Evolutionary conservation across 2,329 filamentous ascomycete species (phyloP).

Genomic region (Pleomassaria siparia): DNA sequence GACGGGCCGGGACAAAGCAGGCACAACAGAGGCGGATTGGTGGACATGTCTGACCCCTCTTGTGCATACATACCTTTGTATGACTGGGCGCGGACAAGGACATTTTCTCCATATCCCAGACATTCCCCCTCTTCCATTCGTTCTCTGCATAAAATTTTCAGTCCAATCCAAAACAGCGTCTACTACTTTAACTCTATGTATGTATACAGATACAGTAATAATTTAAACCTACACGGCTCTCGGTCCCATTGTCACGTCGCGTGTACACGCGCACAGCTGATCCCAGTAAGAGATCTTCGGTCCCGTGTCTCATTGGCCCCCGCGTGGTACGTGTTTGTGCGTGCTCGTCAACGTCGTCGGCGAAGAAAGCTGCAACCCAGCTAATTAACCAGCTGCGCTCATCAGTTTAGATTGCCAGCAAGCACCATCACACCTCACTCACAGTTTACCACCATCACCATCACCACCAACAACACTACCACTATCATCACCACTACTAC

Average conservation of each 20-base stretch:
- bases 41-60: background rate
- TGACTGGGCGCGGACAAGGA: conserved; percentile 10
- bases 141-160: conserved; percentile 4
- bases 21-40: background rate
- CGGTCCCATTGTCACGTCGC: conserved; percentile 5
- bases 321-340: conserved; percentile 10
- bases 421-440: background rate
- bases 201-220: too few species aligned
- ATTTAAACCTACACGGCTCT: too few species aligned
- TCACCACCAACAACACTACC: background rate
- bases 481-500: background rate
- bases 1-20: background rate
- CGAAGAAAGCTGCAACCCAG: conserved; percentile 10
- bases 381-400: too few species aligned
- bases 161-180: background rate
- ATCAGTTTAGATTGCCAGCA: conserved; percentile 16
- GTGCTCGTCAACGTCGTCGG: conserved; percentile 8
- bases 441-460: background rate
- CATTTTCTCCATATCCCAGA: background rate
- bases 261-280: conserved; percentile 4
- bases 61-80: conserved; percentile 2
- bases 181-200: too few species aligned
- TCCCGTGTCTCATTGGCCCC: conserved; percentile 10
- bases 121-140: conserved; percentile 14
- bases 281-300: conserved; percentile 18